Base-by-base conservation (phyloP, 225 moss, liverwort and hornwort genomes). In the Sphagnum contortum region DNA sequence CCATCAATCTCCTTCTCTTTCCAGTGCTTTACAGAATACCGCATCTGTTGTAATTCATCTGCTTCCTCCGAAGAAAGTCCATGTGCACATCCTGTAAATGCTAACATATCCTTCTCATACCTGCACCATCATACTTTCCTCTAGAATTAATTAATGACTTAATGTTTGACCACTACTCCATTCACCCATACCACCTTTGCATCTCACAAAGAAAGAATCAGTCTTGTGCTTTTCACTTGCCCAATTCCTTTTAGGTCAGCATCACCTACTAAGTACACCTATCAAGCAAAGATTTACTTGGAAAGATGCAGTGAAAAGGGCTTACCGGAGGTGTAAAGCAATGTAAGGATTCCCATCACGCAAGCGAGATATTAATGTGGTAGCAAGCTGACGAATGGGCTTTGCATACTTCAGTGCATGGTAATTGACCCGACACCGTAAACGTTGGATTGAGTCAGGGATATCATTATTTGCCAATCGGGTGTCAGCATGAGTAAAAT, bases 51-150 rank as follows among this genome's bases (percentile, higher is more conserved):
- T 58, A 91, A 75, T 71, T 91, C 88, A 72, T 79, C 82, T 3
- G 83, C 79, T 72, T 91, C 90, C 45, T 68, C 70, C 66, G 12
- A 45, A 46, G 14, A 80, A 75, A 8, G 88, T 77, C 4, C 85
- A 88, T 55, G 80, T 83, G 4, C 77, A 66, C 68, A 88, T 88
- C 50, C 90, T 48, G 90, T 88, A 57, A 91, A 88, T 5, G 90
- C 85, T 14, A 91, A 73, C 90, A 91, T 91, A 69, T 91, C 90
- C 63, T 91, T 88, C 79, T 91, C 90, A 65, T 59, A 91, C 57
- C 90, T 90, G 82, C 66, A 70, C 29, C 8, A 57, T 10, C 50
- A 9, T 47, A 14, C 60, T 3, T 29, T 29, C 29, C 1, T 0
- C 29, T 29, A 29, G 29, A 29, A 29, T 29, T 29, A 29, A 29